Evolutionary conservation across 2,329 filamentous ascomycete genomes (phyloP).

Genomic region (Cladosporium sp.): DNA sequence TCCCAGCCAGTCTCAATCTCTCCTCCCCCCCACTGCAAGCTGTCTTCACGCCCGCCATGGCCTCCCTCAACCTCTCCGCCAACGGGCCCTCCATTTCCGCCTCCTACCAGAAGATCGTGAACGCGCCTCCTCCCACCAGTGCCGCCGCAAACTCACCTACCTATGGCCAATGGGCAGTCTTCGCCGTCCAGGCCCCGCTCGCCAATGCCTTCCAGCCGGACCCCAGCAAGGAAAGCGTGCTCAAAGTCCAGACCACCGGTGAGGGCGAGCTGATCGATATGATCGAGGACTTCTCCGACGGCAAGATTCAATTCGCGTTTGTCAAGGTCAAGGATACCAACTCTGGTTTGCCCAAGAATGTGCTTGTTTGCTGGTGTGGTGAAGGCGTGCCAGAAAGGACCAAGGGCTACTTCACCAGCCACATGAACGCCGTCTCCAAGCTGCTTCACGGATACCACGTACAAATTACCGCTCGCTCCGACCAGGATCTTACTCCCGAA

Average conservation of each 20-base stretch:
- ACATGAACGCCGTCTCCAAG: constrained; percentile 83
- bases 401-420: constrained; percentile 97
- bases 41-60: constrained; percentile 52
- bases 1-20: neutral
- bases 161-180: constrained; percentile 88
- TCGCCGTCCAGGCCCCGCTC: constrained; percentile 86
- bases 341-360: constrained; percentile 80
- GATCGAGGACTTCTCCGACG: constrained; percentile 94
- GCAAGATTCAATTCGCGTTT: constrained; percentile 93
- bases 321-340: constrained; percentile 96
- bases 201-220: constrained; percentile 87
- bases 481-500: constrained; percentile 81
- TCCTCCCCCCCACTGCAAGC: neutral
- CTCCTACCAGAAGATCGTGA: constrained; percentile 63
- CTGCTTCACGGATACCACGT: constrained; percentile 95
- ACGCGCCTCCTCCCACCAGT: constrained; percentile 54
- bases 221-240: constrained; percentile 82
- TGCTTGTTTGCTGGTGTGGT: constrained; percentile 94
- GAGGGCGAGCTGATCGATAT: constrained; percentile 88
- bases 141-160: constrained; percentile 66
- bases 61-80: constrained; percentile 53
- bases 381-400: constrained; percentile 97
- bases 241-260: constrained; percentile 91
- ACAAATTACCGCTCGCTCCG: constrained; percentile 90
- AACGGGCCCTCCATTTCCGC: constrained; percentile 51